Evolutionary conservation across 1,139 yeast species (phyloP), one percentile per base, ranked within the genome.

Genomic region (Yamadazyma triangularis): DNA sequence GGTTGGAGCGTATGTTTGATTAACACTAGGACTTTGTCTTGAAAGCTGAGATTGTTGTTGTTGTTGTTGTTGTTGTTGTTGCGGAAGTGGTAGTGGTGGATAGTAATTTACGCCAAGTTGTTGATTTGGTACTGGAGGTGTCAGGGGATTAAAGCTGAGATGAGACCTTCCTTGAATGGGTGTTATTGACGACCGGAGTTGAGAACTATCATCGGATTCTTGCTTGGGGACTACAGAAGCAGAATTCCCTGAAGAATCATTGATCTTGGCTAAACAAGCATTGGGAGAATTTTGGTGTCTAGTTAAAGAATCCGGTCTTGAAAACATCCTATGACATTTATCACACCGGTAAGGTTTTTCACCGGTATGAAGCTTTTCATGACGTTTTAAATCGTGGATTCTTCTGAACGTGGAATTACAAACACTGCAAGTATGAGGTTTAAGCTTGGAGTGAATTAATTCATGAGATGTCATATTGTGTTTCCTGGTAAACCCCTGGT

Each of bases 381-480:
- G 95, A 27, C 95, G 65, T 48, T 78, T 81, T 44, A 84, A 64
- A 51, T 85, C 94, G 51, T 84, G 91, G 23, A 77, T 70, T 25
- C 94, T 64, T 37, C 93, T 68, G 50, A 85, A 85, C 43, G 68
- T 71, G 30, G 73, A 60, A 34, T 70, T 62, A 47, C 95, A 85
- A 11, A 72, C 69, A n/a, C 70, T 46, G 53, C 95, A 85, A 15
- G 62, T 58, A 55, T 73, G 86, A 2, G 89, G 88, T 50, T 77
- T 79, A 36, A 70, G 68, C 28, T 73, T 69, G 9, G 85, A 73
- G 51, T 83, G 93, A 27, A 80, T 82, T 38, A 82, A 56, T 41
- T 79, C 69, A 52, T 83, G 93, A 6, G 85, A 73, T 34, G 81
- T 82, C 66, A 83, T 70, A 47, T 83, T 83, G 53, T 82, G 91